Base-by-base conservation (phyloP, 1,284 basidiomycete genomes). In the Cutaneotrichosporon mucoides region DNA sequence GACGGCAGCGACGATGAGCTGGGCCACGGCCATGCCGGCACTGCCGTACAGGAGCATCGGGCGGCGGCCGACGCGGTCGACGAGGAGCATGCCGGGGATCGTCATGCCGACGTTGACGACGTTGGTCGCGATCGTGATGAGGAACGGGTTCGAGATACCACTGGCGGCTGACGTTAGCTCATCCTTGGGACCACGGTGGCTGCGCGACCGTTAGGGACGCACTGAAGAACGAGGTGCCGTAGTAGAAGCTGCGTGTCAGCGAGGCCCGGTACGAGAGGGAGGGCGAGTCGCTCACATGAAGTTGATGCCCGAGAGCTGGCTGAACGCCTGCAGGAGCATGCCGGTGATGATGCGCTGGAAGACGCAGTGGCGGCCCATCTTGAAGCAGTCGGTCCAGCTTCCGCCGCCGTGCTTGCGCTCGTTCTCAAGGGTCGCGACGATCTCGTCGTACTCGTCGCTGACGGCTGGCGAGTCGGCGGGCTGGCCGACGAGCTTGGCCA, bases 91-190 rank as follows among this genome's bases (percentile, higher is more conserved):
- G 13, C 53, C 81, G 12, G 68, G 48, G 69, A 77, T 73, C 41
- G 59, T 53, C 40, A 60, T 46, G 41, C 57, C 61, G 48, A 79
- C 77, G 64, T 79, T 79, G 69, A 79, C 76, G 44, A 75, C 69
- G 66, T 73, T 76, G 61, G 69, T 74, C 58, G 72, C 66, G 62
- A 77, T 69, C 15, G 69, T 65, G 68, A 76, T 73, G 61, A 70
- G 54, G 66, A 68, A 73, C 12, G 65, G 62, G 60, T 68, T 61
- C 52, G 65, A 34, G 68, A 75, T 66, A 38, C 68, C 68, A 55
- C 7, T 55, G 37, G 55, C 62, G 52, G 66, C 40, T 59, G 13
- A 35, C 35, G 50, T 52, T 33, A 52, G 50, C 40, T 11, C 13
- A 6, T 44, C n/a, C 13, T 7, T 24, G 24, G 24, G 24, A 24